phyloP scores from a whole-genome alignment of 768 basidiomycete species.

The Lentinula guzmanii region DNA sequence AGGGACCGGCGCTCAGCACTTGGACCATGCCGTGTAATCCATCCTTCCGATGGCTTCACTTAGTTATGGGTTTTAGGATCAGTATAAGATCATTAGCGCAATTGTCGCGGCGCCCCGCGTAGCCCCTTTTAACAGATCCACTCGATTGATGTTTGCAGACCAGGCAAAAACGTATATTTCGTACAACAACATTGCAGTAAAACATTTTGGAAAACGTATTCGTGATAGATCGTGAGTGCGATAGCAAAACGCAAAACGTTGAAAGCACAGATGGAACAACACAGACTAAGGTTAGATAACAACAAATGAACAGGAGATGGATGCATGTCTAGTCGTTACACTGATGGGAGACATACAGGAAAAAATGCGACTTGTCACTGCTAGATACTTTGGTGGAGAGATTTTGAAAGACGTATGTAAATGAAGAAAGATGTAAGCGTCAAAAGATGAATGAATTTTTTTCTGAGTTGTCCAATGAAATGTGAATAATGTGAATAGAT shows the following conservation, averaged over 20 bases:
- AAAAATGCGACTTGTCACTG: conserved; percentile 10
- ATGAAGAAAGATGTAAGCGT: background rate
- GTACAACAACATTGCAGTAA: conserved; percentile 14
- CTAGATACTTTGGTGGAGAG: conserved; percentile 8
- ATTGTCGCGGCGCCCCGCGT: background rate
- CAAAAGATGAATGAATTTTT: background rate
- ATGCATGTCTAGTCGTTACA: conserved; percentile 77
- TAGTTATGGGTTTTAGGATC: background rate
- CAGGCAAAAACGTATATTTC: conserved; percentile 13
- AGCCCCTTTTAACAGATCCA: background rate
- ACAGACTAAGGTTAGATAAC: conserved; percentile 16
- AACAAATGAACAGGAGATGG: conserved; percentile 25
- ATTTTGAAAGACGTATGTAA: conserved; percentile 4
- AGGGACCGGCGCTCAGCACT: background rate
- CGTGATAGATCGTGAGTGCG: conserved; percentile 20
- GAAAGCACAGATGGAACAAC: conserved; percentile 23
- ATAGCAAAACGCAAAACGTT: conserved; percentile 12
- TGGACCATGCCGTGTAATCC: too few species aligned
- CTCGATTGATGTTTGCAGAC: conserved; percentile 1
- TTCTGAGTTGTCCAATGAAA: conserved; percentile 6
- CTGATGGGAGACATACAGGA: conserved; percentile 21
- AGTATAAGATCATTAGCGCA: background rate
- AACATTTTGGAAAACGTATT: conserved; percentile 5
- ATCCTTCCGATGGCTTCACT: background rate
- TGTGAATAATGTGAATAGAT: conserved; percentile 8